Base-by-base conservation (phyloP, 139 green algal genomes). In the Parachlorella kessleri region DNA sequence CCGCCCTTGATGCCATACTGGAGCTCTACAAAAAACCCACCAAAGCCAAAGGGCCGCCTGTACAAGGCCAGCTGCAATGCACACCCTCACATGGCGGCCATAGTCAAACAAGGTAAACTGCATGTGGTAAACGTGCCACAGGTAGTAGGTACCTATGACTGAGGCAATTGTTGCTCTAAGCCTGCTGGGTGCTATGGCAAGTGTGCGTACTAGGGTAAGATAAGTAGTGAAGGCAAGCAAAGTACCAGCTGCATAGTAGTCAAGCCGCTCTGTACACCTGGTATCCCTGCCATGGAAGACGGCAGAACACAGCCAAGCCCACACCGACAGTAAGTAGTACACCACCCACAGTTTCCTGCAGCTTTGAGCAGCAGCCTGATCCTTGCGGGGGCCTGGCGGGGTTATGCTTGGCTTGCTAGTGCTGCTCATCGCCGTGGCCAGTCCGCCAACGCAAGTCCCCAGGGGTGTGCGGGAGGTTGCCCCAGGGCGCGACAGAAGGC, bases 91-190 rank as follows among this genome's bases (percentile, higher is more conserved):
- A 79, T 98, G 96, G 66, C 79, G 90, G 6, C 93, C 92, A 65
- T 98, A 98, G 72, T 98, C 94, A 83, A 98, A 98, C 66, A 93
- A 90, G 1, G 97, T 76, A 1, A 82, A 37, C 21, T 94, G 81
- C 92, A 98, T 97, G 84, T 91, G 89, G 35, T 86, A 72, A 33
- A 94, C 72, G 75, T 98, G 94, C 10, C 26, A 5, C 55, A 55
- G 30, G 64, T 40, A 73, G 64, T 39, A 33, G 35, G 21, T 8
- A 4, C 40, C 55, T 14, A 85, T 36, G 8, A 37, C 39, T n/a
- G 59, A 53, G 21, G 32, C 33, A 5, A 81, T 1, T 14, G 35
- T 73, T 4, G 67, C 48, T 8, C 24, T 21, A 0, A 6, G 6
- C 55, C 39, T 14, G 9, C 35, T 24, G 0, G 53, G 38, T 40